Percentiles rank a stretch among this genome's conserved stretches.
Evolutionary conservation across 768 basidiomycete species (phyloP).

Genomic region (Dacryopinax spathularia): DNA sequence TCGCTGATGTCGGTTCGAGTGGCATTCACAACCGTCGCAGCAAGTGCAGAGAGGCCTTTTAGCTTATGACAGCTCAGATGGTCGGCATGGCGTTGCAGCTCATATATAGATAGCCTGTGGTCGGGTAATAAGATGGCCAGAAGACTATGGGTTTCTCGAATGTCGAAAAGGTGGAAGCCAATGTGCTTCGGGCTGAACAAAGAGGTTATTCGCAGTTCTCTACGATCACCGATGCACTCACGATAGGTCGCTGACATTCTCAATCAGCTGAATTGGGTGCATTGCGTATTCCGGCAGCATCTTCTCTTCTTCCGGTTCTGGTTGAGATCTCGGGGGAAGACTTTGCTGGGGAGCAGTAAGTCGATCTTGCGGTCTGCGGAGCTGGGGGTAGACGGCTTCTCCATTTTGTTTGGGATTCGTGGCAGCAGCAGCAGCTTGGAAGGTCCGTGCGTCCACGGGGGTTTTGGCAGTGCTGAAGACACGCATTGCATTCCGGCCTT

Average conservation of each 20-base stretch:
- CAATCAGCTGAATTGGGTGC: background rate
- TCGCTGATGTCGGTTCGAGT: conserved; percentile 13
- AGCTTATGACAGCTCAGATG: background rate
- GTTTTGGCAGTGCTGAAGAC: background rate
- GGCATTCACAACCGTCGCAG: background rate
- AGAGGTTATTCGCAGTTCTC: no score
- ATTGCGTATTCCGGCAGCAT: background rate
- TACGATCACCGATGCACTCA: no score
- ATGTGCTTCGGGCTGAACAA: background rate
- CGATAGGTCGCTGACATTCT: no score
- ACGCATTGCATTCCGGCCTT: background rate
- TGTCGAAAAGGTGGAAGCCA: background rate
- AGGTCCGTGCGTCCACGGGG: background rate
- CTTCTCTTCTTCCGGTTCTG: background rate
- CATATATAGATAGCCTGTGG: background rate
- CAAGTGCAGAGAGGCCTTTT: background rate
- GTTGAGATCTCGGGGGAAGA: background rate
- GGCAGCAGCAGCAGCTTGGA: background rate
- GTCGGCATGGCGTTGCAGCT: background rate
- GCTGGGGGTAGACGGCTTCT: background rate
- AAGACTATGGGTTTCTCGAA: background rate
- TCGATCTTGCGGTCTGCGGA: background rate
- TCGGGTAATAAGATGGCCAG: background rate
- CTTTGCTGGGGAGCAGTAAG: background rate
- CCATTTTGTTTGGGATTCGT: background rate